These are phyloP conservation scores for Gracilaria domingensis DNA, from an alignment of 23 red algal species.

Conservation along the genomic window DNA sequence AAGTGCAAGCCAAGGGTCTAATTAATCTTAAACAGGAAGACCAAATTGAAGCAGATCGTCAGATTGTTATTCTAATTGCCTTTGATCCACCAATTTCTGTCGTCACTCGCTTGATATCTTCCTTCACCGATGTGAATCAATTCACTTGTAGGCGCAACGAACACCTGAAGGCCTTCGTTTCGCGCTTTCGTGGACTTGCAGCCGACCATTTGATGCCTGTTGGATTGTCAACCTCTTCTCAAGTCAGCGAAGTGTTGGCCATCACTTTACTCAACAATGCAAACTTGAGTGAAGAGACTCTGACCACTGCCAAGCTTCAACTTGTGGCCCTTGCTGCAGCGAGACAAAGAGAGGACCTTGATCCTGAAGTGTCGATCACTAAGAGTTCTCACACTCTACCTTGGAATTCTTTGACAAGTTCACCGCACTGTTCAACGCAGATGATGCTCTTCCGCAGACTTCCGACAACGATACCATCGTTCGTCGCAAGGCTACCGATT, in stretches of 20 bases:
- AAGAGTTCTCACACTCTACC: neutral
- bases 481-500: neutral
- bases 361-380: neutral
- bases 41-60: neutral
- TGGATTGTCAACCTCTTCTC: constrained; percentile 4
- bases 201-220: constrained; percentile 1
- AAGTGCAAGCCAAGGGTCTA: too few species aligned
- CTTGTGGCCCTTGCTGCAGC: constrained; percentile 24
- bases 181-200: neutral
- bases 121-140: neutral
- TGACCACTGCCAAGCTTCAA: constrained; percentile 31
- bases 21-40: neutral
- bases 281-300: constrained; percentile 3
- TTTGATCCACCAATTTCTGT: neutral
- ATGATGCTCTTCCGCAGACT: neutral
- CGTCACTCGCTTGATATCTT: neutral
- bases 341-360: neutral
- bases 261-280: constrained; percentile 37
- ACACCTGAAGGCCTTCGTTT: neutral
- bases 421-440: neutral
- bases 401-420: constrained; percentile 2
- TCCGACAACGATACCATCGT: neutral
- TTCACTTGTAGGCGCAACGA: neutral
- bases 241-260: constrained; percentile 7
- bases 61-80: neutral